Conservation (phyloP, 495 filamentous ascomycete species). For the Penicillium canescens region DNA sequence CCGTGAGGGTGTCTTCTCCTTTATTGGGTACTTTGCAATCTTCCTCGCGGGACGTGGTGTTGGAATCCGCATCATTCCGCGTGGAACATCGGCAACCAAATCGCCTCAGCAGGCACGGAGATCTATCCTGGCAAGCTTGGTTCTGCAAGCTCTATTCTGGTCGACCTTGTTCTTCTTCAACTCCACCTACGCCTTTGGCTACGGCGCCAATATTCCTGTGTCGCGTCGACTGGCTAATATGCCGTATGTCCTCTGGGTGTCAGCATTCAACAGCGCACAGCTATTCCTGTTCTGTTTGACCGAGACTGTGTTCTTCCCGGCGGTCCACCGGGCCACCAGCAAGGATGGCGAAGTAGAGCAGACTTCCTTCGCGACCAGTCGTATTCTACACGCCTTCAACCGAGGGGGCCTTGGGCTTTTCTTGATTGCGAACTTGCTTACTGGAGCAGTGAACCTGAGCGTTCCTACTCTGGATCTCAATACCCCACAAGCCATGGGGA, state of each 20-base stretch:
- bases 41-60: conserved; percentile 86
- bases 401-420: conserved; percentile 86
- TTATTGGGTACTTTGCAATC: conserved; percentile 90
- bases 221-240: conserved; percentile 91
- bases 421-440: conserved; percentile 83
- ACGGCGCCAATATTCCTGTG: conserved; percentile 63
- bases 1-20: conserved; percentile 90
- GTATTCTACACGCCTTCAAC: conserved; percentile 79
- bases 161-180: conserved; percentile 62
- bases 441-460: conserved; percentile 84
- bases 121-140: conserved; percentile 59
- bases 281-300: conserved; percentile 73
- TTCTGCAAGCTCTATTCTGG: conserved; percentile 65
- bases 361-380: conserved; percentile 72
- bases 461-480: conserved; percentile 74
- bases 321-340: conserved; percentile 56
- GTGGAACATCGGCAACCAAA: conserved; percentile 41
- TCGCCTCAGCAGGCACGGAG: conserved; percentile 44
- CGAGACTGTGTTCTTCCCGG: conserved; percentile 76
- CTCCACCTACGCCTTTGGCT: conserved; percentile 66
- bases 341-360: conserved; percentile 51
- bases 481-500: conserved; percentile 62
- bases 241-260: conserved; percentile 90
- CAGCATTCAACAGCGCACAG: conserved; percentile 81
- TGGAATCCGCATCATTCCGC: conserved; percentile 75